Evolutionary conservation across 108 stramenopile genomes (phyloP), one percentile per base, ranked within the genome.

Genomic region (Discostella stelligeroides): DNA sequence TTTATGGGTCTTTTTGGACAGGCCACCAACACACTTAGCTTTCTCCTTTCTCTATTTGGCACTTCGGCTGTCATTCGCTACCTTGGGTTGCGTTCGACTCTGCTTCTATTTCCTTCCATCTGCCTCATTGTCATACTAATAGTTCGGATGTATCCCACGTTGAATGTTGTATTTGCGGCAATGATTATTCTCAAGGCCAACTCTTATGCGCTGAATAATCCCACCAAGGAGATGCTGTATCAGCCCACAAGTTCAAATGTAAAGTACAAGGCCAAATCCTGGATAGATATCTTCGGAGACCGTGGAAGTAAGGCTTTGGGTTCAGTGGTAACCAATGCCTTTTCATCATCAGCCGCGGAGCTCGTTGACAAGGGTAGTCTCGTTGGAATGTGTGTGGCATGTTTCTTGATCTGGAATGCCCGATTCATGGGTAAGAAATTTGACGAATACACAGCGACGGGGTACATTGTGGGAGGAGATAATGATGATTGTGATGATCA

Each of bases 261-360:
- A 21, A 95, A 96, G 45, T 98, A 97, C 85, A 98, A 98, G 86
- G 92, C 94, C 47, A 98, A 98, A 76, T 87, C 85, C 59, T 98
- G 98, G 98, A 98, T 98, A 63, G 98, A 98, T 67, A 97, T 94
- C 61, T 97, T 98, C 77, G 98, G 98, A 21, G 95, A 94, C 15
- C 86, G 98, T 15, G 96, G 97, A 37, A 85, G 87, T 61, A 98
- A 98, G 77, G 98, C 98, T 4, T 55, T 95, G 45, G 98, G 98
- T 9, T 94, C 92, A 48, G 80, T 98, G 27, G 94, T 98, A 5
- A 98, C 98, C 7, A 93, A 98, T 66, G 90, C 94, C 18, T 98
- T 97, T 72, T 87, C 94, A 30, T 72, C 91, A 58, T 90, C 88
- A 9, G 82, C 95, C 2, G 49, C 63, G 38, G 79, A 64, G 40